A percentile compares a stretch with the other conserved stretches of the same genome.
Conservation (phyloP, 108 stramenopile genomes). For the Cylindrotheca fusiformis region DNA sequence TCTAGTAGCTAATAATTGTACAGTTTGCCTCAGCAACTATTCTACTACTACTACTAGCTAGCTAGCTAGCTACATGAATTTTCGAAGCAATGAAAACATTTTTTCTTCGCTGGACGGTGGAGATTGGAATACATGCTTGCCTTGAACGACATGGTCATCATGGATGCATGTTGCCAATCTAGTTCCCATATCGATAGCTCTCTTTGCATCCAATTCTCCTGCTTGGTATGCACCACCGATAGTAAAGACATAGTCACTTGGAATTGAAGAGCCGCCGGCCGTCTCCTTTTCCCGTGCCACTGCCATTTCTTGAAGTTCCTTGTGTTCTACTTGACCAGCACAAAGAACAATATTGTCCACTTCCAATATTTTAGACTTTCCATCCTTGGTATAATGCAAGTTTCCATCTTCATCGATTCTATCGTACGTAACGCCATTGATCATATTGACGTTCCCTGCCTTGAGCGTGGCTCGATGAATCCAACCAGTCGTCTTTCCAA, state of each 20-base stretch:
- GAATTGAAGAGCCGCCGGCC: conserved; percentile 26
- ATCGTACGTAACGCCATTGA: conserved; percentile 82
- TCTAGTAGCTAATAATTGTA: not conserved
- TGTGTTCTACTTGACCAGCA: conserved; percentile 87
- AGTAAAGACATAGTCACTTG: conserved; percentile 58
- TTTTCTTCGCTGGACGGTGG: conserved; percentile 61
- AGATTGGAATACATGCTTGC: conserved; percentile 64
- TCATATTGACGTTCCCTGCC: conserved; percentile 82
- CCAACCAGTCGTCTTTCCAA: conserved; percentile 98
- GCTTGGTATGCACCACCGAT: conserved; percentile 95
- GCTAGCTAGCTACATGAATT: conserved; percentile 8
- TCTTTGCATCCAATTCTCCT: conserved; percentile 95
- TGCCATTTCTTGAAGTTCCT: conserved; percentile 27
- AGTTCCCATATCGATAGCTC: conserved; percentile 98
- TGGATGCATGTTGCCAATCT: conserved; percentile 85
- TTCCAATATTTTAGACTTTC: conserved; percentile 57
- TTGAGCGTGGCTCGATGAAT: conserved; percentile 91
- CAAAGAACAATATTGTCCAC: conserved; percentile 95
- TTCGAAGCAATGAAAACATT: conserved; percentile 25
- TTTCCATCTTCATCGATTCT: conserved; percentile 89
- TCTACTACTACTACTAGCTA: not conserved
- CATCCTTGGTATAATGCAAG: conserved; percentile 75
- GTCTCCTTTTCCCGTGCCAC: not conserved
- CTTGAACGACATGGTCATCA: conserved; percentile 57
- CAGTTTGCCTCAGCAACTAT: not conserved